Evolutionary conservation across 2,329 filamentous ascomycete species (phyloP), one percentile per base, ranked within the genome.

Genomic region (Coleophoma eucalyptorum): DNA sequence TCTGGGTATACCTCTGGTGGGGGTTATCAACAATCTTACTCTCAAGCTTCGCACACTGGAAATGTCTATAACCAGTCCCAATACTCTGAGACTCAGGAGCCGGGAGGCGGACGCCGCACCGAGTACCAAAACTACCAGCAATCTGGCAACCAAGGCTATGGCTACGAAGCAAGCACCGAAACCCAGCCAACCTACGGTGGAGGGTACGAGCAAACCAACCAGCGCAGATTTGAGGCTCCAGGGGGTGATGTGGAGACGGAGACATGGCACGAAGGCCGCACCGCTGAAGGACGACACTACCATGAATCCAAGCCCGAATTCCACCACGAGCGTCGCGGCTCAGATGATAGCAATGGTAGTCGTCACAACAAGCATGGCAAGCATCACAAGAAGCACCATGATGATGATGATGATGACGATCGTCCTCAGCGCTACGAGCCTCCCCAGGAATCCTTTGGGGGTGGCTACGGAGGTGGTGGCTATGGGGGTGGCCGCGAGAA

Each of bases 91-190:
- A 87, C 81, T 7, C 72, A 78, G 49, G 80, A 81, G 54, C 70
- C 76, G 16, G 73, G 76, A 49, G 84, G 84, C 46, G 79, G 79
- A 44, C 72, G 76, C 49, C 72, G 75, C 50, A 75, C 78, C 37
- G 80, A 86, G 51, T 87, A 84, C 67, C 74, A 75, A 51, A 79
- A 81, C 32, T 84, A 80, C 56, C 83, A 86, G 60, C 69, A 71
- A 38, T 62, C 65, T 5, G 66, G 65, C 26, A 64, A 72, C 19
- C 67, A 68, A 19, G 77, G 75, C 31, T 81, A 80, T 56, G 78
- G 80, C 38, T 86, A 83, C 58, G 72, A 86, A 62, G 75, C 86
- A 63, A 73, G 71, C 44, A 77, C 73, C 5, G 79, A 87, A 62
- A 75, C 76, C 7, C 75, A 72, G 10, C 73, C 75, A 16, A 70